phyloP scores from a whole-genome alignment of 805 yeast species.

The Monosporozyma unispora region DNA sequence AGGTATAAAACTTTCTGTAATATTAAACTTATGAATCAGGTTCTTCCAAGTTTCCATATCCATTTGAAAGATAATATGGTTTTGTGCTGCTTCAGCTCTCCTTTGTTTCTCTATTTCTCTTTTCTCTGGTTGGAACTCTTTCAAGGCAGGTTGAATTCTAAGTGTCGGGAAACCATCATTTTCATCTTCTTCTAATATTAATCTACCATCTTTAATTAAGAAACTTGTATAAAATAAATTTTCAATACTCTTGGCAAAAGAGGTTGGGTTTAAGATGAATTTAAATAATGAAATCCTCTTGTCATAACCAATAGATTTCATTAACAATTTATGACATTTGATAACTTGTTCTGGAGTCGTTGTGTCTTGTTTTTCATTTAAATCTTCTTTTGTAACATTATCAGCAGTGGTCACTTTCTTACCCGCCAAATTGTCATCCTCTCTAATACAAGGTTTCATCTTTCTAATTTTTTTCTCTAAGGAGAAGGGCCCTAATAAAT shows the following conservation, averaged over 20 bases:
- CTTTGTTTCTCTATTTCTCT: conserved; percentile 19
- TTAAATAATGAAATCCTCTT: conserved; percentile 45
- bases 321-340: conserved; percentile 38
- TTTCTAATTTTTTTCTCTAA: conserved; percentile 42
- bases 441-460: conserved; percentile 6
- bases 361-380: conserved; percentile 41
- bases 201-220: conserved; percentile 61
- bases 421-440: conserved; percentile 12
- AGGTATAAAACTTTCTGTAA: conserved; percentile 31
- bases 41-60: conserved; percentile 59
- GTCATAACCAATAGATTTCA: conserved; percentile 28
- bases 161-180: conserved; percentile 40
- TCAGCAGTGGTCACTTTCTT: conserved; percentile 38
- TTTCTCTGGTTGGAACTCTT: conserved; percentile 3
- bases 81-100: conserved; percentile 27
- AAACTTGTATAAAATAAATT: conserved; percentile 79
- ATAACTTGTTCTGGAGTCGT: conserved; percentile 61
- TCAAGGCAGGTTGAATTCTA: conserved; percentile 20
- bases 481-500: conserved; percentile 62
- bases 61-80: conserved; percentile 66
- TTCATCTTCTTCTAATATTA: conserved; percentile 45
- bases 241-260: conserved; percentile 74
- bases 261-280: conserved; percentile 64
- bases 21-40: conserved; percentile 44
- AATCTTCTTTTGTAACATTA: conserved; percentile 42